A percentile compares a stretch with the other conserved stretches of the same genome.
Evolutionary conservation across 2,329 filamentous ascomycete genomes (phyloP).

Genomic region (Neopestalotiopsis sp.): DNA sequence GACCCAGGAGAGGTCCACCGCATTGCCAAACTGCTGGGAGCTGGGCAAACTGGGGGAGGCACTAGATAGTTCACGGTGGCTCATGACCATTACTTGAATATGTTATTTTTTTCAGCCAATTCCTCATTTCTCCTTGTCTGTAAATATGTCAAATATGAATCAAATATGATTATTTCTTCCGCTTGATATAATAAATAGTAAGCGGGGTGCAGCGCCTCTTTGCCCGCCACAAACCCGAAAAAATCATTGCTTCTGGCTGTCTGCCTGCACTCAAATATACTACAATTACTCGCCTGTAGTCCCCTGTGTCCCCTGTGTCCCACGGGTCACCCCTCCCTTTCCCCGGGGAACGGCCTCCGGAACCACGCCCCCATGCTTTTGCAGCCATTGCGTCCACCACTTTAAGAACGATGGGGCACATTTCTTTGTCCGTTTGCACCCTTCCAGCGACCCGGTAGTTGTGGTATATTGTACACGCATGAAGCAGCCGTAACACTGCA

Average conservation of each 20-base stretch:
- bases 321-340: background rate
- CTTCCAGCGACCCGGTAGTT: background rate
- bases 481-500: background rate
- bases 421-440: background rate
- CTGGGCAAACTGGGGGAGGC: background rate
- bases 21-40: background rate
- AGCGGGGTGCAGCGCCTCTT: background rate
- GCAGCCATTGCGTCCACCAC: background rate
- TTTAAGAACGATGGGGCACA: background rate
- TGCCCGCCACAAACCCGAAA: background rate
- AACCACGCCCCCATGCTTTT: background rate
- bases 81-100: background rate
- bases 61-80: background rate
- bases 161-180: background rate
- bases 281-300: background rate
- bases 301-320: too few relatives aligned
- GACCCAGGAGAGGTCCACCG: background rate
- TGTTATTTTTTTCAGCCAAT: background rate
- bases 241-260: background rate
- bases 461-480: conserved; percentile 1
- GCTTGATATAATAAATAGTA: background rate
- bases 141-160: background rate
- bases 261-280: background rate
- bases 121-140: background rate
- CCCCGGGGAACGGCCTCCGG: background rate